A percentile compares a stretch with the other conserved stretches of the same genome.
These are phyloP conservation scores for Sungouiozyma intestinalis DNA, from an alignment of 805 yeast genomes.

Conservation along the genomic window DNA sequence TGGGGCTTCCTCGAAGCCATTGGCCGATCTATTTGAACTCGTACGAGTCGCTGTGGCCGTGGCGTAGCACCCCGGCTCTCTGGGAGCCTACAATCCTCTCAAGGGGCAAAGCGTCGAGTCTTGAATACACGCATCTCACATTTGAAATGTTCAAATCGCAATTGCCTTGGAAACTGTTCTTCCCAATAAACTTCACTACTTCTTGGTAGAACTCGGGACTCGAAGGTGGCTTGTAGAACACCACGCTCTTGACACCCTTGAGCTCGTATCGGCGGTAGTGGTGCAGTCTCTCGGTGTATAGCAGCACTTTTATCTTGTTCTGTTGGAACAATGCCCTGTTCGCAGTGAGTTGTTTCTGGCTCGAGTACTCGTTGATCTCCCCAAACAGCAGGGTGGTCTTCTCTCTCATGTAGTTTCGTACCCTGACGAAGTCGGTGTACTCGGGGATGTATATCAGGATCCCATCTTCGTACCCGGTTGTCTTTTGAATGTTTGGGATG, in stretches of 20 bases:
- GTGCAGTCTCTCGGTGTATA: conserved; percentile 93
- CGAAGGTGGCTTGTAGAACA: conserved; percentile 76
- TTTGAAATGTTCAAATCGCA: conserved; percentile 48
- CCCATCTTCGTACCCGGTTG: conserved; percentile 58
- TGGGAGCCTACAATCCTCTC: conserved; percentile 79
- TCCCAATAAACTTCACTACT: conserved; percentile 57
- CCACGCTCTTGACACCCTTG: conserved; percentile 70
- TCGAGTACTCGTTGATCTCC: conserved; percentile 74
- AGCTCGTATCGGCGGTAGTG: conserved; percentile 80
- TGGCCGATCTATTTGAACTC: conserved; percentile 45
- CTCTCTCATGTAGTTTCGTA: conserved; percentile 49
- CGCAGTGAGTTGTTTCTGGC: conserved; percentile 58
- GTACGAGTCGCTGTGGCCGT: conserved; percentile 61
- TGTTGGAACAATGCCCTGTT: conserved; percentile 60
- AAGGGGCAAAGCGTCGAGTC: conserved; percentile 67
- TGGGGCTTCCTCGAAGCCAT: not conserved
- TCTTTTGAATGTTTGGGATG: conserved; percentile 58
- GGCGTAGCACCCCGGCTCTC: conserved; percentile 57
- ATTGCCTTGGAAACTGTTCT: conserved; percentile 38
- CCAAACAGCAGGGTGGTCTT: conserved; percentile 57
- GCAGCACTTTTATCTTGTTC: conserved; percentile 51
- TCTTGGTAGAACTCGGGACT: conserved; percentile 81
- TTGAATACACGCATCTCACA: conserved; percentile 56
- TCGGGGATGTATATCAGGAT: conserved; percentile 73
- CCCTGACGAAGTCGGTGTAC: conserved; percentile 74